Conservation (phyloP, 2,329 filamentous ascomycete species). For the Nigrospora sphaerica region DNA sequence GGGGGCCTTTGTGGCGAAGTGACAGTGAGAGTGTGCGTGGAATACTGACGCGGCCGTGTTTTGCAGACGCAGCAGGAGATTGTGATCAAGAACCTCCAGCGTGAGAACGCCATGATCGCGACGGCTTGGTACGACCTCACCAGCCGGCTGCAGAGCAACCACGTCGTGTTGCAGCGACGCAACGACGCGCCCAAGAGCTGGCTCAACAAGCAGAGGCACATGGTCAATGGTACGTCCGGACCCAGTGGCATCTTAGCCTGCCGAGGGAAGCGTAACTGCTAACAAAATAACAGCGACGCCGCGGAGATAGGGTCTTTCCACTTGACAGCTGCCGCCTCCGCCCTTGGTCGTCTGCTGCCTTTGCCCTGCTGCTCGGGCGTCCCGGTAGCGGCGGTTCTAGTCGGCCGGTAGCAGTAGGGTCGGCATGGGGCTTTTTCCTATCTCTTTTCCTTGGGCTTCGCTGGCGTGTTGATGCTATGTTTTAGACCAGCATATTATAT, state of each 20-base stretch:
- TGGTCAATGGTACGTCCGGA: conserved; percentile 49
- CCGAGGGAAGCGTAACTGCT: conserved; percentile 5
- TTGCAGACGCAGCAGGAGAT: conserved; percentile 43
- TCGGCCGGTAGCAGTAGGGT: no score
- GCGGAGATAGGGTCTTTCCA: conserved; percentile 21
- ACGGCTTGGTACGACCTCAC: conserved; percentile 85
- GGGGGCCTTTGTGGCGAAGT: no score
- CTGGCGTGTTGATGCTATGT: background rate
- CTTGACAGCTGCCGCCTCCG: conserved; percentile 3
- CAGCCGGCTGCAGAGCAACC: conserved; percentile 73
- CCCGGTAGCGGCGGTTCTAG: no score
- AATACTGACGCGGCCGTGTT: background rate
- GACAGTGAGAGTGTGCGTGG: no score
- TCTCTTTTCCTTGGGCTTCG: no score
- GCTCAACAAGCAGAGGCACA: conserved; percentile 74
- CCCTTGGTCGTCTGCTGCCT: background rate
- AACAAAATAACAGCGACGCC: conserved; percentile 18
- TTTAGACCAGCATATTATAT: background rate
- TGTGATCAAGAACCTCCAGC: conserved; percentile 61
- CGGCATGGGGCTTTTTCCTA: no score
- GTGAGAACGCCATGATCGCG: conserved; percentile 71
- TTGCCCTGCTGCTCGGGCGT: no score
- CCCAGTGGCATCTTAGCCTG: background rate
- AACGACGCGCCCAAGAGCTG: conserved; percentile 73
- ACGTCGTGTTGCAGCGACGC: conserved; percentile 68